Evolutionary conservation across 805 yeast species (phyloP).

Genomic region (Lachancea sp.): DNA sequence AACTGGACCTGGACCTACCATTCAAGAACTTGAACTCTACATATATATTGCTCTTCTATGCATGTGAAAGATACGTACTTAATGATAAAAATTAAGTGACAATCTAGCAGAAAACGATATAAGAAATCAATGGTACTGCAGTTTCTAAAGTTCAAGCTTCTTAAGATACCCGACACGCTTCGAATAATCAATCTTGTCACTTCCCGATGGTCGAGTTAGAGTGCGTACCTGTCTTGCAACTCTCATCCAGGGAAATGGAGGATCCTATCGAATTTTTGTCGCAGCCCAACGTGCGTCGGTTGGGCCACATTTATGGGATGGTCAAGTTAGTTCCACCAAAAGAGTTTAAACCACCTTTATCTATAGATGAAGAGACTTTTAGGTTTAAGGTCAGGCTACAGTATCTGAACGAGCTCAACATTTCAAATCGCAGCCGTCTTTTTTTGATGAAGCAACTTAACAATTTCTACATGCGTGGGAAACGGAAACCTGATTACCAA

Average conservation of each 20-base stretch:
- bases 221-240: constrained; percentile 48
- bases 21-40: no score
- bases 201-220: constrained; percentile 12
- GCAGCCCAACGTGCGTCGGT: constrained; percentile 34
- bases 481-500: constrained; percentile 6
- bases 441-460: constrained; percentile 57
- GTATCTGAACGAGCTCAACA: constrained; percentile 54
- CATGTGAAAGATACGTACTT: no score
- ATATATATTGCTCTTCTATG: no score
- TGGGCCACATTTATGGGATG: constrained; percentile 65
- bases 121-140: no score
- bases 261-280: constrained; percentile 67
- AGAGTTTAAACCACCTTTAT: constrained; percentile 45
- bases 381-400: constrained; percentile 66
- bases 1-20: no score
- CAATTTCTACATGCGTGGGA: constrained; percentile 47
- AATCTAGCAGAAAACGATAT: no score
- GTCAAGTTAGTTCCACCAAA: constrained; percentile 64
- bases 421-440: constrained; percentile 54
- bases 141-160: no score
- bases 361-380: constrained; percentile 47
- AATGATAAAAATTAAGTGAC: no score
- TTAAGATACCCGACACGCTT: no score
- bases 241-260: constrained; percentile 48
- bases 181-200: no score